A percentile compares a stretch with the other conserved stretches of the same genome.
Conservation (phyloP, 768 basidiomycete genomes). For the Suillus tomentosus region DNA sequence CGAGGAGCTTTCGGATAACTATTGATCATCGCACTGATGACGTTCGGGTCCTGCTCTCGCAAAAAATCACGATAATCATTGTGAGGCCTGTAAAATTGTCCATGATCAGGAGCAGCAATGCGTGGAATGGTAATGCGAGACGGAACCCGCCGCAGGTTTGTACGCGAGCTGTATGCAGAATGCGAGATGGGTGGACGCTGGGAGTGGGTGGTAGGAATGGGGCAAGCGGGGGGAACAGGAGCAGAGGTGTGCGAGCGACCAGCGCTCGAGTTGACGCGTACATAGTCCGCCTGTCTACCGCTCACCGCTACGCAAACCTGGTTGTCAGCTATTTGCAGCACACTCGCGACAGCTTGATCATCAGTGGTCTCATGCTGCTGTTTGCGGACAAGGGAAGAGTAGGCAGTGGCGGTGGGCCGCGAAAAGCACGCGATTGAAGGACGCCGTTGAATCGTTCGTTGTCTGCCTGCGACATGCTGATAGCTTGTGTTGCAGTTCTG, state of each 20-base stretch:
- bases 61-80: background rate
- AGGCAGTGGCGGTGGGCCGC: background rate
- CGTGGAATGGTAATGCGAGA: background rate
- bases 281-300: conserved; percentile 7
- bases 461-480: background rate
- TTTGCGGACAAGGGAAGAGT: conserved; percentile 10
- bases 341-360: background rate
- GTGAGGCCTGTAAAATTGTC: background rate
- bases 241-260: background rate
- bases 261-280: conserved; percentile 5
- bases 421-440: background rate
- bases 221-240: background rate
- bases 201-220: background rate
- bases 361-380: conserved; percentile 1
- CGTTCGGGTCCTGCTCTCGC: conserved; percentile 3
- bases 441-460: background rate
- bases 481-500: background rate
- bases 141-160: conserved; percentile 5
- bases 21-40: conserved; percentile 6
- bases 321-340: background rate
- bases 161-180: conserved; percentile 4
- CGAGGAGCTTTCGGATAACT: conserved; percentile 9
- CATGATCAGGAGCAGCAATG: conserved; percentile 4
- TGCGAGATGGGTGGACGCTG: conserved; percentile 4
- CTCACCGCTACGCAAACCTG: conserved; percentile 6